Conservation (phyloP, 768 basidiomycete species). For the Dendrothele bispora region DNA sequence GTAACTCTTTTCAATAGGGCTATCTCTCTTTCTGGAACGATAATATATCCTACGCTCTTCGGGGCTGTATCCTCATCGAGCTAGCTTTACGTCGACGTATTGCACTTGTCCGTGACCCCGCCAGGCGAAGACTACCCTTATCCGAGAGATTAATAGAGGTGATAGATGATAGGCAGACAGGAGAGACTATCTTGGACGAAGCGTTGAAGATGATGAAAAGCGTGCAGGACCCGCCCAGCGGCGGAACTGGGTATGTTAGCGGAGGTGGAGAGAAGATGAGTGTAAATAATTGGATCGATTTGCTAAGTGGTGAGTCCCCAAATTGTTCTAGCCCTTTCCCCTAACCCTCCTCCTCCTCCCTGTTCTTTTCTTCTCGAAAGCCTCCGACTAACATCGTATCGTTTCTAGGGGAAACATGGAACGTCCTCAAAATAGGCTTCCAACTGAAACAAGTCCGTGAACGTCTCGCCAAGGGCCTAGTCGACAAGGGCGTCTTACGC, state of each 20-base stretch:
- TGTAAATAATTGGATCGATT: conserved; percentile 92
- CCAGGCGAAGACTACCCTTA: conserved; percentile 66
- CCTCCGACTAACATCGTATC: too few relatives aligned
- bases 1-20: conserved; percentile 44
- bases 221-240: conserved; percentile 41
- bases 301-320: conserved; percentile 80
- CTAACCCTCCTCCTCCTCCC: not conserved
- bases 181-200: conserved; percentile 96
- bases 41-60: conserved; percentile 97
- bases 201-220: conserved; percentile 93
- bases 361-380: not conserved
- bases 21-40: conserved; percentile 99
- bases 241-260: not conserved
- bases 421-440: conserved; percentile 99
- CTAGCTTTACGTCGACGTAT: conserved; percentile 94
- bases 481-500: conserved; percentile 98
- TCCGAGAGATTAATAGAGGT: conserved; percentile 88
- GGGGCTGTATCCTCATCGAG: conserved; percentile 98
- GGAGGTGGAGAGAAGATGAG: conserved; percentile 38
- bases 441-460: conserved; percentile 99
- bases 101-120: conserved; percentile 84
- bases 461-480: conserved; percentile 93
- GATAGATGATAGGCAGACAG: conserved; percentile 88
- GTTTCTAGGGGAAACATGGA: conserved; percentile 92
- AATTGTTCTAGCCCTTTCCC: not conserved